Evolutionary conservation across 768 basidiomycete species (phyloP).

Genomic region (Kwoniella europaea): DNA sequence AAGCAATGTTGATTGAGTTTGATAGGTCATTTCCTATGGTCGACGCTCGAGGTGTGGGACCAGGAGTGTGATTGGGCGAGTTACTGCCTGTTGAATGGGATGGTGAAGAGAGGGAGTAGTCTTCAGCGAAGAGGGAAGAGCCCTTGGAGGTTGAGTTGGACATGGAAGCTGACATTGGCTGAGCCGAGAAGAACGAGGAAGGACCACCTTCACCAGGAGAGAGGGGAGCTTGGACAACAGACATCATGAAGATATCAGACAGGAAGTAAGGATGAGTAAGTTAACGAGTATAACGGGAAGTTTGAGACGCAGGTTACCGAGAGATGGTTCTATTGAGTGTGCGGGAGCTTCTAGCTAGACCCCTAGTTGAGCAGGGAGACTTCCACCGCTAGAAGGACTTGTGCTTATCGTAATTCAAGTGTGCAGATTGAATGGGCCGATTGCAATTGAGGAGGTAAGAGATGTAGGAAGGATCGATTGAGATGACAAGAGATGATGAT

Average conservation of each 20-base stretch:
- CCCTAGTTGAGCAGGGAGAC: too few relatives aligned
- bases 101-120: conserved; percentile 47
- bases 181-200: conserved; percentile 3
- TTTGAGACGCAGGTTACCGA: not conserved
- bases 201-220: not conserved
- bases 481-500: too few relatives aligned
- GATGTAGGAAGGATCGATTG: too few relatives aligned
- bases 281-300: not conserved
- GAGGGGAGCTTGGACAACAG: not conserved
- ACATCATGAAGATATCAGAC: not conserved
- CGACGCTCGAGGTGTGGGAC: conserved; percentile 7
- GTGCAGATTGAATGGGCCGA: too few relatives aligned
- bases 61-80: conserved; percentile 1
- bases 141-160: conserved; percentile 23
- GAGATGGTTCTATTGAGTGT: too few relatives aligned
- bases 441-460: too few relatives aligned
- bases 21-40: not conserved
- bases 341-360: too few relatives aligned
- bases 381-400: too few relatives aligned
- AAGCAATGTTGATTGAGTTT: conserved; percentile 23
- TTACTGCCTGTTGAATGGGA: conserved; percentile 11
- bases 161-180: conserved; percentile 20
- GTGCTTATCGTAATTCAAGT: too few relatives aligned
- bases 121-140: conserved; percentile 46
- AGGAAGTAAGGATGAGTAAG: not conserved